These are phyloP conservation scores for Paraphaeosphaeria sporulosa DNA, from an alignment of 2,329 filamentous ascomycete genomes.

Conservation along the genomic window DNA sequence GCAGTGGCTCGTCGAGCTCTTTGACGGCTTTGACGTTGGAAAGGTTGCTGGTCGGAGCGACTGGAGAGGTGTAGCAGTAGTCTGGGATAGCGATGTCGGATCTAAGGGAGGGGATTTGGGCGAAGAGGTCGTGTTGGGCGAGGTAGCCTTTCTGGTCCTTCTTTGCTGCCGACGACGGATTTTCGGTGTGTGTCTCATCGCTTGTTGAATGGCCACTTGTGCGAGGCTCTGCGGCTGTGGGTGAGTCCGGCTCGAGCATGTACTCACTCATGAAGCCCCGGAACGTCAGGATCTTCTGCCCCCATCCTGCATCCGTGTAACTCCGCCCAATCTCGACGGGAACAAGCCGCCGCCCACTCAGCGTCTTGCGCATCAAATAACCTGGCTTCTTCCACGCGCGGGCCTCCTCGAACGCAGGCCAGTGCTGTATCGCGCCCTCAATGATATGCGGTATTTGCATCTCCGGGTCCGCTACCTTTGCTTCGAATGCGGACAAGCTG, in stretches of 20 bases:
- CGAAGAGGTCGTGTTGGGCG: slow-evolving; percentile 87
- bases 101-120: slow-evolving; percentile 78
- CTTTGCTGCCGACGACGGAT: background rate
- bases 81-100: slow-evolving; percentile 83
- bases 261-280: slow-evolving; percentile 71
- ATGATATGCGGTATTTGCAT: slow-evolving; percentile 70
- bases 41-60: slow-evolving; percentile 22
- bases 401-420: slow-evolving; percentile 73
- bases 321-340: slow-evolving; percentile 86
- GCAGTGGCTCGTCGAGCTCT: slow-evolving; percentile 64
- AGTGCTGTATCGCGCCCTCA: slow-evolving; percentile 68
- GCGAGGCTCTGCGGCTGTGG: background rate
- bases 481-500: slow-evolving; percentile 40
- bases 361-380: slow-evolving; percentile 78
- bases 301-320: slow-evolving; percentile 87
- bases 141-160: slow-evolving; percentile 72
- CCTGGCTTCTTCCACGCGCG: slow-evolving; percentile 74
- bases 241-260: slow-evolving; percentile 52
- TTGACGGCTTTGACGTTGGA: slow-evolving; percentile 24
- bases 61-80: slow-evolving; percentile 77
- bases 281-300: slow-evolving; percentile 81
- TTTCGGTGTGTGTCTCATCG: background rate
- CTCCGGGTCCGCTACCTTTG: slow-evolving; percentile 26
- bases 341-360: slow-evolving; percentile 79
- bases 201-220: too few species aligned